phyloP scores from a whole-genome alignment of 1,139 yeast genomes.

The Pichia sp. region DNA sequence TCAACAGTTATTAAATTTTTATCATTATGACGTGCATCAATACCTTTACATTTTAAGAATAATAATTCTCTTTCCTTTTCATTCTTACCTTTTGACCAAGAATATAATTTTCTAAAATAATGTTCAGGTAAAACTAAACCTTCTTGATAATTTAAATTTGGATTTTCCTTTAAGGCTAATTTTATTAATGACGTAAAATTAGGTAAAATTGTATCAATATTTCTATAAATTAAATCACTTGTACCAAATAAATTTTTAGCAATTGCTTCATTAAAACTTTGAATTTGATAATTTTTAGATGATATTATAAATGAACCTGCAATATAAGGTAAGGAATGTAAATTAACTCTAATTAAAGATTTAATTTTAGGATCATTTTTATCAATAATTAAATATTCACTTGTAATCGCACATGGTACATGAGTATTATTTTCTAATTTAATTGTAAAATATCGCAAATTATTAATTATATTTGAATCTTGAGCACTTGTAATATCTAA shows the following conservation, averaged over 20 bases:
- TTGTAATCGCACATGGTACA: constrained; percentile 68
- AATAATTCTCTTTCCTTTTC: constrained; percentile 35
- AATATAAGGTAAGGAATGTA: constrained; percentile 76
- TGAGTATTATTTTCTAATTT: constrained; percentile 36
- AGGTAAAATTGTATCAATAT: constrained; percentile 60
- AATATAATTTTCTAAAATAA: constrained; percentile 61
- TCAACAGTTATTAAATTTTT: constrained; percentile 64
- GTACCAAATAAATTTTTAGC: constrained; percentile 75
- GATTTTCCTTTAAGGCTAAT: constrained; percentile 41
- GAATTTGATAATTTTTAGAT: constrained; percentile 39
- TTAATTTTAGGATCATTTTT: constrained; percentile 34
- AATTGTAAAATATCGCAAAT: constrained; percentile 57
- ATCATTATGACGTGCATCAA: constrained; percentile 63
- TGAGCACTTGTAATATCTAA: constrained; percentile 30
- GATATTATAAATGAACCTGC: constrained; percentile 81
- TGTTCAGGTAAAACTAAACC: constrained; percentile 83
- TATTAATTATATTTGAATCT: constrained; percentile 44
- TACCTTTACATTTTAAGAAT: constrained; percentile 59
- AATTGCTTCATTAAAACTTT: constrained; percentile 73
- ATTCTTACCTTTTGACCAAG: constrained; percentile 22
- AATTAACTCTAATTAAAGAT: constrained; percentile 42
- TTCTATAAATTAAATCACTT: constrained; percentile 44
- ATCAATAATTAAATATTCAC: constrained; percentile 39
- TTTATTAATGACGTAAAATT: constrained; percentile 51
- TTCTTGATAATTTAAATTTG: constrained; percentile 34